These are phyloP conservation scores for Comarum palustre DNA, from an alignment of 306 rosid species.

Conservation along the genomic window DNA sequence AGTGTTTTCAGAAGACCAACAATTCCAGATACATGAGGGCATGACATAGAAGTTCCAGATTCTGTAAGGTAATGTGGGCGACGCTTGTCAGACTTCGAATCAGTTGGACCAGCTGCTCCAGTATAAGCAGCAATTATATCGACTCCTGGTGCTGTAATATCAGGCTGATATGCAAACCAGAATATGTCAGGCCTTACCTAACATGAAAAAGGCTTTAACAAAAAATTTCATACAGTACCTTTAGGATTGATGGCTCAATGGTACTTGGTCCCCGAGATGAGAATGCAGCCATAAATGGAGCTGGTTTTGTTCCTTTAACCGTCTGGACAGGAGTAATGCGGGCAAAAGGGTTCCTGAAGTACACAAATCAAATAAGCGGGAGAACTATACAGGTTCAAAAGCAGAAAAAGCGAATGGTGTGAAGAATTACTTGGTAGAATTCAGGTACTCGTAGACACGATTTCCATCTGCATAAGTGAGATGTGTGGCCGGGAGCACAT, in stretches of 20 bases:
- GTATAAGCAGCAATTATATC: slow-evolving; percentile 36
- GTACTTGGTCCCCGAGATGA: slow-evolving; percentile 52
- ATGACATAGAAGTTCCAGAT: slow-evolving; percentile 58
- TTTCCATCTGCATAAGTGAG: slow-evolving; percentile 36
- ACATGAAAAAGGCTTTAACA: neutral
- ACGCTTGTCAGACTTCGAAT: slow-evolving; percentile 21
- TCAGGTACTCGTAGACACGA: slow-evolving; percentile 26
- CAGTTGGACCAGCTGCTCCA: slow-evolving; percentile 13
- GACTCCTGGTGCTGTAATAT: slow-evolving; percentile 47
- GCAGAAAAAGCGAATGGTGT: neutral
- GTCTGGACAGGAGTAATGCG: slow-evolving; percentile 21
- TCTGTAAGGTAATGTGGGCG: slow-evolving; percentile 6
- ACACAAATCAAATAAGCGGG: neutral
- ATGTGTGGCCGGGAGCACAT: slow-evolving; percentile 49
- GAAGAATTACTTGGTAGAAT: slow-evolving; percentile 28
- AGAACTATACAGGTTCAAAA: neutral
- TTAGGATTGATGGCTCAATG: slow-evolving; percentile 39
- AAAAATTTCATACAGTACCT: slow-evolving; percentile 27
- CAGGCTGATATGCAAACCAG: slow-evolving; percentile 30
- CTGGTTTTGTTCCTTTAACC: slow-evolving; percentile 21
- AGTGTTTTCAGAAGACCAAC: slow-evolving; percentile 42
- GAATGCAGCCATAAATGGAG: slow-evolving; percentile 50
- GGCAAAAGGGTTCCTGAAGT: neutral
- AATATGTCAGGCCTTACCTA: neutral
- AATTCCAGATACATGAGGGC: slow-evolving; percentile 53